These are phyloP conservation scores for Rubia balearica DNA, from an alignment of 305 asterid genomes.

Conservation along the genomic window DNA sequence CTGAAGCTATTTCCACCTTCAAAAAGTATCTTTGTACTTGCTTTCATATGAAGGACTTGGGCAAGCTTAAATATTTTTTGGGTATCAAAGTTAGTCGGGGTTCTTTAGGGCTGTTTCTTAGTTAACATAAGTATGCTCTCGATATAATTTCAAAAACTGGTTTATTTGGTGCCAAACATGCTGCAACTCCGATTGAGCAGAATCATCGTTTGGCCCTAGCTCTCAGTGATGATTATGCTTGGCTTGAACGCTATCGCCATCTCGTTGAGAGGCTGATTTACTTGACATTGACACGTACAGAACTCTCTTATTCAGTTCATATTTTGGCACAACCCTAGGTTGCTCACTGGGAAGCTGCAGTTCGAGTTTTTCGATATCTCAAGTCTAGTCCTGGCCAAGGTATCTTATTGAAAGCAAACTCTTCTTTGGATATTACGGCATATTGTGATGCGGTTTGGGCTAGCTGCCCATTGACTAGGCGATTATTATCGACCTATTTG, in stretches of 20 bases:
- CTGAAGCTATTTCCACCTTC: background rate
- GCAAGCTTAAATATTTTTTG: background rate
- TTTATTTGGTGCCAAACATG: background rate
- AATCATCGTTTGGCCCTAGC: background rate
- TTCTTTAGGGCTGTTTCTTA: background rate
- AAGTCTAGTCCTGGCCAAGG: background rate
- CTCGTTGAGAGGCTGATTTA: background rate
- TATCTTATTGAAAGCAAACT: background rate
- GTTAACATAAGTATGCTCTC: background rate
- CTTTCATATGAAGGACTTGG: background rate
- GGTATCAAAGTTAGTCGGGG: background rate
- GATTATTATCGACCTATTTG: background rate
- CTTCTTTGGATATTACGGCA: background rate
- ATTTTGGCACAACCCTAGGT: background rate
- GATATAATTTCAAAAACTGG: background rate
- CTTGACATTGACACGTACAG: background rate
- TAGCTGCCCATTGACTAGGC: background rate
- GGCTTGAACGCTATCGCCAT: background rate
- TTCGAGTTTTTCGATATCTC: background rate
- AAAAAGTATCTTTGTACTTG: background rate
- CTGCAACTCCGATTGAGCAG: background rate
- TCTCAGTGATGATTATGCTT: background rate
- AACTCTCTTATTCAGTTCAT: background rate
- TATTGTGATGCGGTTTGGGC: background rate
- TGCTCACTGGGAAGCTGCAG: background rate